Conservation (phyloP, 1,284 basidiomycete genomes). For the Ceratobasidium sp. region DNA sequence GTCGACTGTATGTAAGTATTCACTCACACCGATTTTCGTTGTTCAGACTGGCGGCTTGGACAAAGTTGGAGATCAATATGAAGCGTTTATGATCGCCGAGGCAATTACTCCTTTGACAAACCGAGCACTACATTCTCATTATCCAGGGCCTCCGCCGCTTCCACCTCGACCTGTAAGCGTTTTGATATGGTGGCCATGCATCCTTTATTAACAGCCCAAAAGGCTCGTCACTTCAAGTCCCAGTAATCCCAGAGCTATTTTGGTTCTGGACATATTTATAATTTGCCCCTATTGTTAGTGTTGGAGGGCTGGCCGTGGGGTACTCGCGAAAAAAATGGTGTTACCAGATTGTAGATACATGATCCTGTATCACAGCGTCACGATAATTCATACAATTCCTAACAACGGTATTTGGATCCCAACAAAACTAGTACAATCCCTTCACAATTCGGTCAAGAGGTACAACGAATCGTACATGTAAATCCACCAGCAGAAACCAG, state of each 20-base stretch:
- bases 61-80: conserved; percentile 12
- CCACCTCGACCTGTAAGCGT: conserved; percentile 5
- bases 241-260: background rate
- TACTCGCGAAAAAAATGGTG: background rate
- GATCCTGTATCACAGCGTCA: background rate
- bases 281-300: background rate
- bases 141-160: background rate
- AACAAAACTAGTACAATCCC: background rate
- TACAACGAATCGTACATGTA: background rate
- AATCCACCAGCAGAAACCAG: background rate
- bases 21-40: background rate
- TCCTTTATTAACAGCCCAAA: background rate
- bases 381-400: background rate
- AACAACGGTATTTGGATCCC: background rate
- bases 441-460: background rate
- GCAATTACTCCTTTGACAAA: conserved; percentile 4
- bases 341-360: background rate
- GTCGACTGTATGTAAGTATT: background rate
- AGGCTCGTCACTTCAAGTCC: background rate
- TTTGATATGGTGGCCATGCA: background rate
- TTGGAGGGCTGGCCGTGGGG: background rate
- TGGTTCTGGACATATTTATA: background rate
- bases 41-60: background rate
- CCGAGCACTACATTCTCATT: background rate
- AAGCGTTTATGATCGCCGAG: conserved; percentile 24